A percentile compares a stretch with the other conserved stretches of the same genome.
phyloP scores from a whole-genome alignment of 345 rosid species.

The Moringa oleifera region DNA sequence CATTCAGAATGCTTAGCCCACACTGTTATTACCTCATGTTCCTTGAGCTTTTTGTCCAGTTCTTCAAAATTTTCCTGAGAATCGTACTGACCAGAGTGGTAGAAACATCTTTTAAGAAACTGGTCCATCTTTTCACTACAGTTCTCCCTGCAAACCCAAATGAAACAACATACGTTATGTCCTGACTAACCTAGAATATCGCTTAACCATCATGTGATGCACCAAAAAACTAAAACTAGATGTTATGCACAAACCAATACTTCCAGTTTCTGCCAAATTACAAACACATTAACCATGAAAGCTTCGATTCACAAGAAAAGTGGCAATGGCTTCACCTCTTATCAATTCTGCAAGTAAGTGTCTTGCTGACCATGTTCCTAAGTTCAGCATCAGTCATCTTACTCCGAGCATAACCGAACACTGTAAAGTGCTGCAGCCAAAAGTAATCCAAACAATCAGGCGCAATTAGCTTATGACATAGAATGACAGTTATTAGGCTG shows the following conservation, averaged over 20 bases:
- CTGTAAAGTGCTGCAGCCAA: slow-evolving; percentile 73
- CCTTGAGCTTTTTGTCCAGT: slow-evolving; percentile 72
- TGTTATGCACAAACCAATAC: background rate
- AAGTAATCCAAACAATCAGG: slow-evolving; percentile 6
- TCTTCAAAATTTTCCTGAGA: slow-evolving; percentile 69
- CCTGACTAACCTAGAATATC: slow-evolving; percentile 2
- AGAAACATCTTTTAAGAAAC: slow-evolving; percentile 93
- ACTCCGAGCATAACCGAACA: slow-evolving; percentile 94
- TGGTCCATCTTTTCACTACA: slow-evolving; percentile 92
- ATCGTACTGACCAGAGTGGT: slow-evolving; percentile 96
- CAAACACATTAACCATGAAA: background rate
- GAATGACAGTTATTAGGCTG: slow-evolving; percentile 1
- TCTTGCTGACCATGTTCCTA: slow-evolving; percentile 90
- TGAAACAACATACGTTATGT: slow-evolving; percentile 14
- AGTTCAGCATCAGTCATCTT: slow-evolving; percentile 95
- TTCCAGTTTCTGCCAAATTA: background rate
- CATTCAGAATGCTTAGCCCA: background rate
- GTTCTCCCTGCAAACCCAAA: slow-evolving; percentile 61
- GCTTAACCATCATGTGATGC: background rate
- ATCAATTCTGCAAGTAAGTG: slow-evolving; percentile 95
- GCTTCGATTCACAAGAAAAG: slow-evolving; percentile 6
- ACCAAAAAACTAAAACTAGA: background rate
- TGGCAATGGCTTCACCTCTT: slow-evolving; percentile 49
- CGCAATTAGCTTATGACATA: background rate
- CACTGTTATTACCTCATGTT: slow-evolving; percentile 63